These are phyloP conservation scores for Naganishia albida DNA, from an alignment of 1,284 basidiomycete genomes.

Conservation along the genomic window DNA sequence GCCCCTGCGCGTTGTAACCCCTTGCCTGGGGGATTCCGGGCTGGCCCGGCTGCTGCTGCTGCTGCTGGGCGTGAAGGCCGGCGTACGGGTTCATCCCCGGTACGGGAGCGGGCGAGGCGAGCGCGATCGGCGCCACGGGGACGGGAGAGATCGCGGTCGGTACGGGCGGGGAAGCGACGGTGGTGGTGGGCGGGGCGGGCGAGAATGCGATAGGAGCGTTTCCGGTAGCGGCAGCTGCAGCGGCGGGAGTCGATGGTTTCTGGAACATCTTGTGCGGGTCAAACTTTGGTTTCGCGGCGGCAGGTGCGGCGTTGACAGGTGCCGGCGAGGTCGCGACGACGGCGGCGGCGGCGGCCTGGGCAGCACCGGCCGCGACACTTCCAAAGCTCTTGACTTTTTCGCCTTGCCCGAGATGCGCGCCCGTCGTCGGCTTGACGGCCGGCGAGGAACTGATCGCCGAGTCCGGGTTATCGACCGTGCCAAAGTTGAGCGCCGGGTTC, in stretches of 20 bases:
- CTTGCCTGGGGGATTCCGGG: conserved; percentile 33
- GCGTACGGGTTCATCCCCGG: conserved; percentile 33
- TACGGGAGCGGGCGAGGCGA: conserved; percentile 31
- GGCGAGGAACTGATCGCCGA: conserved; percentile 54
- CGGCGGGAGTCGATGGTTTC: conserved; percentile 53
- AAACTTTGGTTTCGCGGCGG: conserved; percentile 56
- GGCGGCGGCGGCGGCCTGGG: conserved; percentile 37
- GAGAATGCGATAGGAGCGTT: conserved; percentile 29
- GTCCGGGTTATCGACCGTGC: conserved; percentile 69
- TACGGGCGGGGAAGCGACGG: conserved; percentile 28
- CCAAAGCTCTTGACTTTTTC: conserved; percentile 73
- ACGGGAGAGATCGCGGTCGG: conserved; percentile 33
- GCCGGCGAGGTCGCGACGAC: background rate
- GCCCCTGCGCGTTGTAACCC: conserved; percentile 34
- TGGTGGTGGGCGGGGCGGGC: conserved; percentile 36
- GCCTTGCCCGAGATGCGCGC: conserved; percentile 46
- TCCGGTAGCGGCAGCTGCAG: conserved; percentile 20
- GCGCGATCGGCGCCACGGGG: conserved; percentile 36
- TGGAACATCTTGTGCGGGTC: conserved; percentile 72
- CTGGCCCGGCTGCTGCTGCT: conserved; percentile 30
- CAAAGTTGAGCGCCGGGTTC: conserved; percentile 65
- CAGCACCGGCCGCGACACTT: conserved; percentile 62
- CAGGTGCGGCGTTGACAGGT: conserved; percentile 47
- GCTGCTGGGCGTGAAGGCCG: conserved; percentile 28
- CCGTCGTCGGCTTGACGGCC: conserved; percentile 53